Evolutionary conservation across 169 alveolate species (phyloP), one percentile per base, ranked within the genome.

Genomic region (Plasmodium blacklocki): DNA sequence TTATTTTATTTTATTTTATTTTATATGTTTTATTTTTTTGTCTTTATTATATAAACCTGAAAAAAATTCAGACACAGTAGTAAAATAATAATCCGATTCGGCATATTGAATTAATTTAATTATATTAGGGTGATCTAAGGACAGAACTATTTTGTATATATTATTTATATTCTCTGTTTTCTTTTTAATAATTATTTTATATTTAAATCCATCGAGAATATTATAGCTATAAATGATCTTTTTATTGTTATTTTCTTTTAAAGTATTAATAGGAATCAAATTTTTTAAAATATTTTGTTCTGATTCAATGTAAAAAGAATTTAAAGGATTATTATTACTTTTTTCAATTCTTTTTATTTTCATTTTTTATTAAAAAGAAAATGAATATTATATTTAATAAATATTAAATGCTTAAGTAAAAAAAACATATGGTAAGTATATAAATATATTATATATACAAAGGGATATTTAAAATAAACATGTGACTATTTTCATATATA

Each of bases 141-240:
- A 66, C 9, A 62, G 19, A 67, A 80, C 58, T 7, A 80, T 21
- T 32, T 66, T 26, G 54, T 67, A 66, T 43, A 7, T 19, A 54
- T 80, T 80, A 26, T 67, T 67, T 80, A 80, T 50, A 21, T 80
- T 66, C 0, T 64, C 9, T 18, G 54, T 67, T 80, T 56, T 43
- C 26, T 18, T 80, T 80, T 80, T 80, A 19, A 80, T 64, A 39
- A 67, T 66, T 15, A 67, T 67, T 80, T 66, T 80, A 72, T 80
- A 80, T 80, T 80, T 80, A 43, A 66, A 80, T 50, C 80, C 89
- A 80, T 80, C 80, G 21, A 66, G 32, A 62, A 64, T 56, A 72
- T 54, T 66, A 56, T 80, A 80, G 43, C 83, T 80, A 74, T 80
- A 80, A 49, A 64, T 54, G 14, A 80, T 60, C 58, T 80, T 80